These are phyloP conservation scores for Vitis hybrid DNA, from an alignment of 177 flowering plant genomes.

Conservation along the genomic window DNA sequence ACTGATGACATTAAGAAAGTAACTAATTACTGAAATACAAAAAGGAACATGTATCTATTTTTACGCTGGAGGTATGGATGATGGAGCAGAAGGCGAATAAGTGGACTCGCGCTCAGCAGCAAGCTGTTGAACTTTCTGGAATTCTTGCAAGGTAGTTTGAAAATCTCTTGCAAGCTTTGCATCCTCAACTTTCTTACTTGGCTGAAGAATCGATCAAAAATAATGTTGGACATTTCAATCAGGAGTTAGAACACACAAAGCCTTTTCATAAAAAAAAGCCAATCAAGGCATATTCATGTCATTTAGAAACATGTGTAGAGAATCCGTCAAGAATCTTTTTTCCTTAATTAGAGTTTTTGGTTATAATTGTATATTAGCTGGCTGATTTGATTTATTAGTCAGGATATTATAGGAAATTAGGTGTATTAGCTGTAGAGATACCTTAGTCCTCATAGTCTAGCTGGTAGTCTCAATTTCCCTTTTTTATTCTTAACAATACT, in stretches of 20 bases:
- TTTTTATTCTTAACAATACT: too few species aligned
- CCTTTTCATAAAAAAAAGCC: not conserved
- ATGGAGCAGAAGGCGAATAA: slow-evolving; percentile 46
- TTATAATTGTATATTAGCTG: too few species aligned
- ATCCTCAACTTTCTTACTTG: slow-evolving; percentile 57
- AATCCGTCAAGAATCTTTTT: too few species aligned
- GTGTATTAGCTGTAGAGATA: too few species aligned
- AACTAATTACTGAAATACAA: not conserved
- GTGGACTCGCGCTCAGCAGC: slow-evolving; percentile 73
- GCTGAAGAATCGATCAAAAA: slow-evolving; percentile 21
- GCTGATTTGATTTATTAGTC: too few species aligned
- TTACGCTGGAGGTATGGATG: slow-evolving; percentile 35
- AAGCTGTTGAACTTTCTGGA: slow-evolving; percentile 73
- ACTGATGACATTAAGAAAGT: not conserved
- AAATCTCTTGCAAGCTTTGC: slow-evolving; percentile 83
- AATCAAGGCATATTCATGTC: not conserved
- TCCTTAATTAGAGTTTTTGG: too few species aligned
- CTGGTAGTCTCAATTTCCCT: too few species aligned
- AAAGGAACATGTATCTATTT: not conserved
- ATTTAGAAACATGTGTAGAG: too few species aligned
- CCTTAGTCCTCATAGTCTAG: too few species aligned
- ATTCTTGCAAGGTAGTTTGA: slow-evolving; percentile 64
- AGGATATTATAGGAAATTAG: too few species aligned
- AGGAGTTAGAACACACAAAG: not conserved
- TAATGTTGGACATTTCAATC: not conserved